Conservation (phyloP, 1,284 basidiomycete species). For the Naganishia cerealis region DNA sequence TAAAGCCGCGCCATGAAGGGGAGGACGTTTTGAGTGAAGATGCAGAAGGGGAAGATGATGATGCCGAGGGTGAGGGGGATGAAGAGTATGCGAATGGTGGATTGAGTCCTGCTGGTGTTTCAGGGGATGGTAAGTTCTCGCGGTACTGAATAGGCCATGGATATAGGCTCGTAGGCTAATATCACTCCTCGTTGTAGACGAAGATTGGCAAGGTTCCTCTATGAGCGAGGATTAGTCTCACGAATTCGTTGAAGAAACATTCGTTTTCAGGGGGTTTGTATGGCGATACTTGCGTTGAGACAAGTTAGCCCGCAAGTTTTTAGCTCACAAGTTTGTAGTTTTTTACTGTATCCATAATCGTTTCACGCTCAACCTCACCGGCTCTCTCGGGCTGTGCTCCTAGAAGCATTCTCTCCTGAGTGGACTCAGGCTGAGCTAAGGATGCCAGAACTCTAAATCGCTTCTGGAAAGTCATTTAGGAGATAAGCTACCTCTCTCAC, state of each 20-base stretch:
- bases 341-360: background rate
- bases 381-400: no score
- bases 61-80: constrained; percentile 7
- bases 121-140: constrained; percentile 14
- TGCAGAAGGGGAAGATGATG: constrained; percentile 19
- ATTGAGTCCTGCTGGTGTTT: constrained; percentile 5
- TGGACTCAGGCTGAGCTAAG: no score
- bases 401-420: no score
- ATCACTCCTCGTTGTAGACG: background rate
- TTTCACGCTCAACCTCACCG: no score
- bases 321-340: background rate
- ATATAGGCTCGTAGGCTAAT: background rate
- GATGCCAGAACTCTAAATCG: no score
- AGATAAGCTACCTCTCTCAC: no score
- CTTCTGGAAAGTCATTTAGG: no score
- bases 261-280: background rate
- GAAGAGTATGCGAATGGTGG: background rate
- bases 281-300: background rate
- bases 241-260: background rate
- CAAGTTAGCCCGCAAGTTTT: background rate
- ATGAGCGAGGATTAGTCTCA: background rate
- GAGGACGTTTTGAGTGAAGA: constrained; percentile 22
- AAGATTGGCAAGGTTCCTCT: constrained; percentile 26
- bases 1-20: background rate
- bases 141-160: no score